Base-by-base conservation (phyloP, 2,329 filamentous ascomycete genomes). In the Claviceps sp. region DNA sequence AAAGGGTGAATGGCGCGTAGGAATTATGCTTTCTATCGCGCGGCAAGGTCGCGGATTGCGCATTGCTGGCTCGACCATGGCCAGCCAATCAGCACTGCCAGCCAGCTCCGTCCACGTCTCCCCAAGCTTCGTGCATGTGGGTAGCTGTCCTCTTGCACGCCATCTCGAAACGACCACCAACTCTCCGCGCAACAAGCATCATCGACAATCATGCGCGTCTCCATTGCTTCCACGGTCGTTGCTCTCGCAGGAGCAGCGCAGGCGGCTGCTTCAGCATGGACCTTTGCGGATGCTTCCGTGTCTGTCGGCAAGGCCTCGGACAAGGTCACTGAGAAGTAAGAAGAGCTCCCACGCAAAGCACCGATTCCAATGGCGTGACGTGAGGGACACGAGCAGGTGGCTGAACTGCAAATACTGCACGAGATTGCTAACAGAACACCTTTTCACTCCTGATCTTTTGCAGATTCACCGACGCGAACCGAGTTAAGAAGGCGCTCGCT, bases 201-300 rank as follows among this genome's bases (percentile, higher is more conserved):
- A 30, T 30, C 26, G 9, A 48, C 57, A 59, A 65, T 54, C 52
- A 71, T 71, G 68, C 67, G 67, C 55, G 62, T 70, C 60, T 63
- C 61, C 43, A 60, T 67, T 55, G 62, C 64, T 55, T 65, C 68
- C 49, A 63, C 66, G 40, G 58, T 69, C 57, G 66, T 80, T 44
- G 67, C 75, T 55, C 71, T 77, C 53, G 71, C 73, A 48, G 72
- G 74, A 53, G 71, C 70, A 56, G 75, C 70, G 51, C 70, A 72
- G 58, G 77, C 77, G 58, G 77, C 77, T 37, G 73, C 75, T 52
- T 73, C 76, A 34, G 77, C 78, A 22, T 91, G 87, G 87, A 75
- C 76, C 52, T 90, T 90, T 61, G 77, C 85, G 57, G 85, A 89
- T 68, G 87, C 77, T 57, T 81, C 76, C 55, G 72, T 90, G 57